Evolutionary conservation across 352 stramenopile genomes (phyloP).

Genomic region (Blastocystis sp.): DNA sequence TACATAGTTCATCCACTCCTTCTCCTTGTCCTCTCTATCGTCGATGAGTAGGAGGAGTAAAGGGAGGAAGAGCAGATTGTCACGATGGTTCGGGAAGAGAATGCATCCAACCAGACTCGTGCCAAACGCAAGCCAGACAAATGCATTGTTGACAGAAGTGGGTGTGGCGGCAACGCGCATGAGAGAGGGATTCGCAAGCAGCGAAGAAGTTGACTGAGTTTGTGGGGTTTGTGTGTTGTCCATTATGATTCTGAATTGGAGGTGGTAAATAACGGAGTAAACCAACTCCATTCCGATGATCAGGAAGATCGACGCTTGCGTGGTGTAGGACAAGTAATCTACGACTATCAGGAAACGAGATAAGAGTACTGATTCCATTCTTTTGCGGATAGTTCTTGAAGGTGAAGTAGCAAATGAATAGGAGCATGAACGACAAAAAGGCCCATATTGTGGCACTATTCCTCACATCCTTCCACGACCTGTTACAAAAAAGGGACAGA

Average conservation of each 20-base stretch:
- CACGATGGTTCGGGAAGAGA: not conserved
- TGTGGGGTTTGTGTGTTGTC: not conserved
- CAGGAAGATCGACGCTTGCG: not conserved
- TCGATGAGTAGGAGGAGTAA: constrained; percentile 1
- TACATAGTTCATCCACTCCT: not conserved
- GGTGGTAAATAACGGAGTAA: constrained; percentile 40
- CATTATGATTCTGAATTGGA: not conserved
- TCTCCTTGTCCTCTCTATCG: not conserved
- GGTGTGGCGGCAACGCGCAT: not conserved
- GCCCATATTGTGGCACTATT: constrained; percentile 14
- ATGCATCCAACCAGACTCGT: not conserved
- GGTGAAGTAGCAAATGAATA: not conserved
- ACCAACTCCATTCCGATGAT: constrained; percentile 31
- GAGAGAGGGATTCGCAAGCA: not conserved
- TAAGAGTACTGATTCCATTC: constrained; percentile 50
- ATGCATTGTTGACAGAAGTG: constrained; percentile 1
- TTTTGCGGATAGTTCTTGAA: constrained; percentile 45
- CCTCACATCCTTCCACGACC: not conserved
- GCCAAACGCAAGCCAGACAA: constrained; percentile 29
- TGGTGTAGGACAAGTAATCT: constrained; percentile 57
- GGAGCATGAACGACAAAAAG: not conserved
- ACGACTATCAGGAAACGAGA: not conserved
- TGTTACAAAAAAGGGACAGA: constrained; percentile 35
- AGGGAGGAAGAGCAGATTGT: not conserved
- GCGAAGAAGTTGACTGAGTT: not conserved